phyloP scores from a whole-genome alignment of 176 grass and related monocot species.

The Oryza glaberrima region DNA sequence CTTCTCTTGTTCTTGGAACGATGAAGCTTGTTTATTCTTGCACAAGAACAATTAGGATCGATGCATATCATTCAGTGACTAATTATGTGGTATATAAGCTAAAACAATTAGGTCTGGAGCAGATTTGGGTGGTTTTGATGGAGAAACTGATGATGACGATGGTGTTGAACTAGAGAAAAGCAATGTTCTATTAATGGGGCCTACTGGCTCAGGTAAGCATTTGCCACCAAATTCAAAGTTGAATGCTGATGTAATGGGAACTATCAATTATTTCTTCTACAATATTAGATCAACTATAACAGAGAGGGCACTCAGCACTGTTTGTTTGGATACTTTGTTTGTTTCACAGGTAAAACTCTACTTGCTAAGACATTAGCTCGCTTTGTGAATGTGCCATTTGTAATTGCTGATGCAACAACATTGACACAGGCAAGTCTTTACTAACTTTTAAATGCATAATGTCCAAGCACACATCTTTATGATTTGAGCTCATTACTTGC shows the following conservation, averaged over 20 bases:
- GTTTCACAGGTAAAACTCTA: slow-evolving; percentile 91
- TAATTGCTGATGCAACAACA: slow-evolving; percentile 99
- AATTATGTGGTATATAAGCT: slow-evolving; percentile 70
- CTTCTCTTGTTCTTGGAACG: slow-evolving; percentile 14
- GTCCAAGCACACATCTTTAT: background rate
- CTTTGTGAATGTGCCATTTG: slow-evolving; percentile 99
- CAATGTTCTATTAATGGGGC: slow-evolving; percentile 95
- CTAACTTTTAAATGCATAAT: slow-evolving; percentile 35
- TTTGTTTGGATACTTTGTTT: slow-evolving; percentile 42
- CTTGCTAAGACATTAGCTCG: slow-evolving; percentile 99
- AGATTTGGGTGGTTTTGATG: slow-evolving; percentile 69
- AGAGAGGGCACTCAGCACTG: slow-evolving; percentile 9
- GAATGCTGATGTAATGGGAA: slow-evolving; percentile 28
- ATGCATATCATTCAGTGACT: slow-evolving; percentile 48
- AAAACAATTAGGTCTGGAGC: slow-evolving; percentile 74
- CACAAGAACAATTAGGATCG: slow-evolving; percentile 21
- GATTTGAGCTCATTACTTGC: slow-evolving; percentile 21
- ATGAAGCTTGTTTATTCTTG: slow-evolving; percentile 22
- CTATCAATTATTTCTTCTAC: slow-evolving; percentile 10
- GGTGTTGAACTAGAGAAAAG: slow-evolving; percentile 98
- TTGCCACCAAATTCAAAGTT: slow-evolving; percentile 12
- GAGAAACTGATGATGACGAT: slow-evolving; percentile 69
- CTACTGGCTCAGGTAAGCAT: slow-evolving; percentile 90
- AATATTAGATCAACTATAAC: slow-evolving; percentile 30
- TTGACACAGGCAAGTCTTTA: slow-evolving; percentile 87